Conservation (phyloP, 2,329 filamentous ascomycete genomes). For the Penicillium sp. region DNA sequence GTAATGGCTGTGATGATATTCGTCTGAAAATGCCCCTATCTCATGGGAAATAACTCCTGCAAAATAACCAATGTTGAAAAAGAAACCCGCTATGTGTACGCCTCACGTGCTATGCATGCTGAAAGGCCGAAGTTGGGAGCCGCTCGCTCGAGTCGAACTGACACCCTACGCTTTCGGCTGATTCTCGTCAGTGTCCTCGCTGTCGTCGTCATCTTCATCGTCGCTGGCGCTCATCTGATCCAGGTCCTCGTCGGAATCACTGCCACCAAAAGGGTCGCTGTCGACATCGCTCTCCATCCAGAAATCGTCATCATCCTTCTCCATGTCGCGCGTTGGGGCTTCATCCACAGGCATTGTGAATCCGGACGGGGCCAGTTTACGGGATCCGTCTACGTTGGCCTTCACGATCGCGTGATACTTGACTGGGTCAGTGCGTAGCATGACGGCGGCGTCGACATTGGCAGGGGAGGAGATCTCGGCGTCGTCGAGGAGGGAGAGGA, state of each 20-base stretch:
- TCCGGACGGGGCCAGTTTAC: constrained; percentile 76
- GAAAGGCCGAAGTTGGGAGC: neutral
- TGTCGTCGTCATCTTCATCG: constrained; percentile 40
- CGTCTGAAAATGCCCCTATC: constrained; percentile 4
- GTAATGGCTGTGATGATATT: no score
- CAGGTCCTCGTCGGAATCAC: constrained; percentile 62
- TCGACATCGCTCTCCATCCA: constrained; percentile 75
- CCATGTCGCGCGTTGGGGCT: constrained; percentile 62
- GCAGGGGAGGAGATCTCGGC: constrained; percentile 92
- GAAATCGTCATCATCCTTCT: constrained; percentile 75
- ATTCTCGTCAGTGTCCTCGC: constrained; percentile 2
- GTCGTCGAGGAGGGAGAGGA: constrained; percentile 89
- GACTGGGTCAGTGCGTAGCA: constrained; percentile 74
- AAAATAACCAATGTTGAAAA: neutral
- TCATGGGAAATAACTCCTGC: neutral
- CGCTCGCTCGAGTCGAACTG: neutral
- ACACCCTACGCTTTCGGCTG: neutral
- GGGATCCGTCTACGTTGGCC: constrained; percentile 72
- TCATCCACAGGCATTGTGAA: constrained; percentile 81
- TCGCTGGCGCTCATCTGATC: constrained; percentile 44
- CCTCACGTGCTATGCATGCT: constrained; percentile 3
- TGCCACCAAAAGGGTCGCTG: constrained; percentile 77
- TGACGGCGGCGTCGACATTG: constrained; percentile 89
- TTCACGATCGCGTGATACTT: constrained; percentile 72
- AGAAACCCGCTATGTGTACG: neutral